Base-by-base conservation (phyloP, 2,329 filamentous ascomycete species). In the Neophaeococcomyces mojaviensis region DNA sequence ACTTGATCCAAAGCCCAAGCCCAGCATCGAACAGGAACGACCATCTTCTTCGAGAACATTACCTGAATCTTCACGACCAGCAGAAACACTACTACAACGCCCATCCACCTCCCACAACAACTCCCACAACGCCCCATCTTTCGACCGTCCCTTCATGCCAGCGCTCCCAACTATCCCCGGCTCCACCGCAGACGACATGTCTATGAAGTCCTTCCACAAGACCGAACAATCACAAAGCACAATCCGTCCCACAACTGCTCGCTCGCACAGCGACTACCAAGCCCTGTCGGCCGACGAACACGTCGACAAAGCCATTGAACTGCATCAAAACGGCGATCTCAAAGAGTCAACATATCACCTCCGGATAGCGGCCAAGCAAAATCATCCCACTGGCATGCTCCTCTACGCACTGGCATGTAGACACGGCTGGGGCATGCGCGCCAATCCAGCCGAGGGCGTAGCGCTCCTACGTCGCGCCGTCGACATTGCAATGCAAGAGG, bases 321-420 rank as follows among this genome's bases (percentile, higher is more conserved):
- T 88, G 49, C 92, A 98, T 60, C 87, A 95, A 62, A 81, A 82
- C 38, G 90, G 90, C 15, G 83, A 86, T 9, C 71, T 95, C 24
- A 88, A 89, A 52, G 89, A 97, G 65, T 97, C 90, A 0, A 97
- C 92, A 0, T 98, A 97, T 61, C 92, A 98, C 62, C 76, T 98
- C 36, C 84, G 92, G 28, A 78, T 94, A 49, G 92, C 92, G 3
- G 90, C 92, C 1, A 81, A 82, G 57, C 82, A 86, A 47, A 86
- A 88, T 38, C 79, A 94, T 48, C 86, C 92, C 0, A 95, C 90
- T 0, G 92, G 84, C 18, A 98, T 98, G 92, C 78, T 98, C 10
- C 74, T 97, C 26, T 98, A 96, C 64, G 92, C 90, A 4, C 75
- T 98, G 30, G 92, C 92, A 9, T 97, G 90, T 61, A 79, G 92